Evolutionary conservation across 495 filamentous ascomycete species (phyloP), one percentile per base, ranked within the genome.

Genomic region (Aspergillus nidulans): DNA sequence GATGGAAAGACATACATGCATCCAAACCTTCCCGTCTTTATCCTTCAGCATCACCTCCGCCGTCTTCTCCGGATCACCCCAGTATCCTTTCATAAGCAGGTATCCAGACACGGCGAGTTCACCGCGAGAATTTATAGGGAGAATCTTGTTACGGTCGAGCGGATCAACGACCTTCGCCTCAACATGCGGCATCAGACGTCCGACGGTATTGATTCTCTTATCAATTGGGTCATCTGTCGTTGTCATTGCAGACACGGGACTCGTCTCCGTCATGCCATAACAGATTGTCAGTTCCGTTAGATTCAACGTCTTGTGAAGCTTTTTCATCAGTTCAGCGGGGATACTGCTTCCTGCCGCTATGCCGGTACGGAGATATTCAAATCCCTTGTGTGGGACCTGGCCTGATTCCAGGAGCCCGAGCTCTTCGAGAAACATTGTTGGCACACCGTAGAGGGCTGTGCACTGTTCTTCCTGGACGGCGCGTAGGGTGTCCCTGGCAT

Each of bases 261-360:
- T 86, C 0, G 94, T 98, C 70, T 98, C 94, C 13, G 94, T 98
- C 94, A 98, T 98, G 34, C 91, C 94, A 69, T 98, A 98, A 75
- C 94, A 96, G 61, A 96, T 97, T 0, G 92, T 96, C 51, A 97
- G 65, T 25, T 96, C 88, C 0, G 81, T 84, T 25, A 98, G 73
- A 44, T 95, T 95, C 5, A 97, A 73, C n/a, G 66, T 76, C 32
- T 73, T 74, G 61, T 92, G 88, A 15, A 98, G 66, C 54, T 82
- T 85, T 15, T 83, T 81, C 94, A 98, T 96, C 21, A 98, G 67
- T 51, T 89, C 83, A 4, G 85, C 79, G 0, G 92, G 94, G 18
- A 98, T 85, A 38, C 82, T 88, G 46, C 83, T 87, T 15, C 94
- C 94, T 0, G 92, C 90, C n/a, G 87, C 92, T 56, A 97, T 97